phyloP scores from a whole-genome alignment of 768 basidiomycete genomes.

The Tylopilus sp. region DNA sequence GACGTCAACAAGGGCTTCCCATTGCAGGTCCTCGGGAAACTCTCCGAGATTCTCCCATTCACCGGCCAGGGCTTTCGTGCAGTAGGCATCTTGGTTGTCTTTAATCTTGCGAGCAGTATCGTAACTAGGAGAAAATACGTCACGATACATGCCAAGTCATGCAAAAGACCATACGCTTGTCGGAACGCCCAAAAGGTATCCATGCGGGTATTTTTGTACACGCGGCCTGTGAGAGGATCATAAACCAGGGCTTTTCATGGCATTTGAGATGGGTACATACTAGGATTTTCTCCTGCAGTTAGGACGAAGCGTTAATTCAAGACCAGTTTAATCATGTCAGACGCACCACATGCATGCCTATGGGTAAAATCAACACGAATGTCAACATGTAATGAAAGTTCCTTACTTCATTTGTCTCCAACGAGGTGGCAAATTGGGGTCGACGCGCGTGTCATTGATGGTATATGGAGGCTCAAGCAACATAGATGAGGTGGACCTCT shows the following conservation, averaged over 20 bases:
- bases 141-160: not conserved
- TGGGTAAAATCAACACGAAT: constrained; percentile 4
- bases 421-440: constrained; percentile 42
- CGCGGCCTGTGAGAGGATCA: constrained; percentile 12
- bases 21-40: constrained; percentile 72
- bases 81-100: constrained; percentile 52
- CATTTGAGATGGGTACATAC: constrained; percentile 19
- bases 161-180: constrained; percentile 35
- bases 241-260: not conserved
- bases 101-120: constrained; percentile 53
- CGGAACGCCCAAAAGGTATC: constrained; percentile 52
- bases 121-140: constrained; percentile 34
- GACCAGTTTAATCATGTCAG: not conserved
- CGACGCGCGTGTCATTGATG: constrained; percentile 45
- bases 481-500: constrained; percentile 77
- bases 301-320: not conserved
- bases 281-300: constrained; percentile 46
- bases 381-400: not conserved
- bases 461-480: constrained; percentile 77
- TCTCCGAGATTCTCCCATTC: constrained; percentile 37
- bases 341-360: constrained; percentile 60
- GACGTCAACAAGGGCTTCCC: constrained; percentile 80
- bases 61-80: constrained; percentile 39
- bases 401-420: constrained; percentile 83
- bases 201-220: constrained; percentile 41